These are phyloP conservation scores for Sambucus nigra DNA, from an alignment of 129 eudicot species.

Conservation along the genomic window DNA sequence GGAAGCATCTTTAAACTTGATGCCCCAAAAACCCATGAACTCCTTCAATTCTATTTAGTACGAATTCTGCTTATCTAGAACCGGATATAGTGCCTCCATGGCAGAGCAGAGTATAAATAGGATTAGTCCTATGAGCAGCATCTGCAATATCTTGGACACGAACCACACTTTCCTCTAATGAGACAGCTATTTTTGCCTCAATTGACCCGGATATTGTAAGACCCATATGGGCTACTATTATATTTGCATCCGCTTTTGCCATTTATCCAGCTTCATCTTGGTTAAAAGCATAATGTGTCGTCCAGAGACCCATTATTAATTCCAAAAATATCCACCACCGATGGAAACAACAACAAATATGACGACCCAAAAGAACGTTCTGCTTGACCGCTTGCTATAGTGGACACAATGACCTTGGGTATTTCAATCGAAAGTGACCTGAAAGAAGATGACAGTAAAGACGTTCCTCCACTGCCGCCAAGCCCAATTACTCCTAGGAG, in stretches of 20 bases:
- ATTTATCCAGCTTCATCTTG: constrained; percentile 70
- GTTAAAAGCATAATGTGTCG: constrained; percentile 94
- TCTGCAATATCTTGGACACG: constrained; percentile 94
- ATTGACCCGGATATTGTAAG: constrained; percentile 93
- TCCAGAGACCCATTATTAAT: constrained; percentile 81
- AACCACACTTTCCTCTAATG: constrained; percentile 71
- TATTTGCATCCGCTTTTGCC: constrained; percentile 96
- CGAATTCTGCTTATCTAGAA: constrained; percentile 75
- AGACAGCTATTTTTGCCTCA: constrained; percentile 84
- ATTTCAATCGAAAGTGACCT: constrained; percentile 72
- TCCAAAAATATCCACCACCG: constrained; percentile 95
- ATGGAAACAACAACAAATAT: constrained; percentile 83
- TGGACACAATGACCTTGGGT: constrained; percentile 75
- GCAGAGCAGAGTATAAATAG: constrained; percentile 67
- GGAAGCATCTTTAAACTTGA: constrained; percentile 97
- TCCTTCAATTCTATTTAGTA: constrained; percentile 78
- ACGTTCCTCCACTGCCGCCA: constrained; percentile 98
- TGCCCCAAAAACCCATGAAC: constrained; percentile 97
- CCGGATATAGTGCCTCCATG: constrained; percentile 99
- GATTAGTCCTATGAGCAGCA: constrained; percentile 69
- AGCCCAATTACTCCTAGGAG: constrained; percentile 77
- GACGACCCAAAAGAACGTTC: constrained; percentile 80
- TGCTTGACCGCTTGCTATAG: constrained; percentile 92
- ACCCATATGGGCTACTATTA: constrained; percentile 97
- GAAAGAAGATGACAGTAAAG: constrained; percentile 69